Percentiles rank a stretch among this genome's conserved stretches.
Evolutionary conservation across 495 filamentous ascomycete species (phyloP).

Genomic region (Xylaria telfairii): DNA sequence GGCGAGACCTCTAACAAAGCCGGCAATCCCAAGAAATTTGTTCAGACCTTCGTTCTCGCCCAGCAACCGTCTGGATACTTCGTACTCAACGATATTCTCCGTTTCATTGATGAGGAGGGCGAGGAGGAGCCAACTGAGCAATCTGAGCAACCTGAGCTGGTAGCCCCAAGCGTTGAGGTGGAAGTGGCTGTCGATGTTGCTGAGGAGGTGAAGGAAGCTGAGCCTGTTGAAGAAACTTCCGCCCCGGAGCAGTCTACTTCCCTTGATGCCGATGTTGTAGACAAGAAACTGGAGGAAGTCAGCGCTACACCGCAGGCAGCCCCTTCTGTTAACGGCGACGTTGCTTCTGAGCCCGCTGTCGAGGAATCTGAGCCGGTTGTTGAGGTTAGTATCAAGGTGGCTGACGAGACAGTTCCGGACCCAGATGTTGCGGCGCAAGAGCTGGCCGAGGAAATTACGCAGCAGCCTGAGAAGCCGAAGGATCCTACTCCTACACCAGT

Average conservation of each 20-base stretch:
- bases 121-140: constrained; percentile 60
- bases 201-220: constrained; percentile 50
- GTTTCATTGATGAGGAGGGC: constrained; percentile 84
- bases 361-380: constrained; percentile 58
- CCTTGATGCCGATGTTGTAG: constrained; percentile 52
- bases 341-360: constrained; percentile 42
- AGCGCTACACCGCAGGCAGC: constrained; percentile 43
- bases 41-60: constrained; percentile 97
- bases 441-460: constrained; percentile 52
- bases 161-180: constrained; percentile 48
- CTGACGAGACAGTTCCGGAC: constrained; percentile 43
- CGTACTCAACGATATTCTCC: constrained; percentile 96
- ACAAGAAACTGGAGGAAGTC: constrained; percentile 58
- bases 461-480: constrained; percentile 64
- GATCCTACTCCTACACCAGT: constrained; percentile 65
- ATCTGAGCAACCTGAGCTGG: constrained; percentile 50
- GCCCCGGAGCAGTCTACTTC: constrained; percentile 47
- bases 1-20: constrained; percentile 96
- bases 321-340: constrained; percentile 42
- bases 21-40: constrained; percentile 88
- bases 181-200: constrained; percentile 50
- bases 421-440: constrained; percentile 49
- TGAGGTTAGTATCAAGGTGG: constrained; percentile 55
- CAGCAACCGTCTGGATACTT: constrained; percentile 97
- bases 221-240: constrained; percentile 44